Percentiles rank a stretch among this genome's conserved stretches.
Evolutionary conservation across 176 grass and related monocot species (phyloP).

Genomic region (Triticum aestivum): IWGSC_CS_RefSeq_v2.1 NC_057803.1:615795734-615796233

Average conservation of each 20-base stretch:
- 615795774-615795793: slow-evolving; percentile 51
- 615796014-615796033: slow-evolving; percentile 52
- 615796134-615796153: neutral
- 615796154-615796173: slow-evolving; percentile 32
- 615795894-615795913: slow-evolving; percentile 42
- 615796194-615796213: neutral
- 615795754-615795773: slow-evolving; percentile 37
- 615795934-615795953: neutral
- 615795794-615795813: slow-evolving; percentile 38
- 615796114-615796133: slow-evolving; percentile 46
- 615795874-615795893: slow-evolving; percentile 40
- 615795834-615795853: neutral
- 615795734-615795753: no score
- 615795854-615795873: slow-evolving; percentile 40
- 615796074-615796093: slow-evolving; percentile 60
- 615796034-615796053: slow-evolving; percentile 60
- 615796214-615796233: neutral
- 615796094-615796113: slow-evolving; percentile 49
- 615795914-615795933: slow-evolving; percentile 16
- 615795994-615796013: neutral
- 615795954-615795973: neutral
- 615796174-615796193: slow-evolving; percentile 23
- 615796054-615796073: slow-evolving; percentile 33
- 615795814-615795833: slow-evolving; percentile 37
- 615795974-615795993: neutral